Evolutionary conservation across 192 early-diverging fungal species (phyloP), one percentile per base, ranked within the genome.

Genomic region (Coemansia sp.): DNA sequence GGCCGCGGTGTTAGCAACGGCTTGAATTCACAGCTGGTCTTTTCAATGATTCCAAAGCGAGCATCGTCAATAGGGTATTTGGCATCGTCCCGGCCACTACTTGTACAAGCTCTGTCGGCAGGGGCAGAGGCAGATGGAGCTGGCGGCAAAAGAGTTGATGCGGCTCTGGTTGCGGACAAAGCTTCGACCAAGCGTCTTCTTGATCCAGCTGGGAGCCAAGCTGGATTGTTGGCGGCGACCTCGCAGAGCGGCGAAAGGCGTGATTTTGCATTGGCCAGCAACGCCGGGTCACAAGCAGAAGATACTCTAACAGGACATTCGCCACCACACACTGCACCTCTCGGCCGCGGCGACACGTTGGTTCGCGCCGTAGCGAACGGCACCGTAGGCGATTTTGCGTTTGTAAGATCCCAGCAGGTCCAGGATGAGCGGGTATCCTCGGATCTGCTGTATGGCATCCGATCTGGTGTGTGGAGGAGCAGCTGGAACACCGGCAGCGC

Each of bases 31-130:
- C 82, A 85, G 17, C 77, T 88, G 33, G 85, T 94, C 9, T 74
- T 74, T 33, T 63, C 64, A 4, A 74, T 74, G 71, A 61, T 74
- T 1, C 71, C 71, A 13, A 67, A 60, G 51, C 87, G 87, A 49
- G 77, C 86, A 10, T 82, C 86, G 2, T 94, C 87, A 6, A 80
- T 88, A 7, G 91, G 90, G 2, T 94, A 91, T 50, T 63, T 97
- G 13, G 90, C 85, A 53, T 85, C 92, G 4, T 91, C 91, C 2
- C 57, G 78, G 21, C 81, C 86, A 7, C 63, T 97, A 47, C 73
- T 72, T 30, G 70, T n/a, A n/a, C n/a, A n/a, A n/a, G n/a, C 83
- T 23, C 82, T 43, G 7, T 33, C 34, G 17, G 30, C 51, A 19
- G 2, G 15, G 13, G 21, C 35, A 36, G 26, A 5, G 29, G 13